Conservation (phyloP, 2,329 filamentous ascomycete genomes). For the Fusarium sp. region DNA sequence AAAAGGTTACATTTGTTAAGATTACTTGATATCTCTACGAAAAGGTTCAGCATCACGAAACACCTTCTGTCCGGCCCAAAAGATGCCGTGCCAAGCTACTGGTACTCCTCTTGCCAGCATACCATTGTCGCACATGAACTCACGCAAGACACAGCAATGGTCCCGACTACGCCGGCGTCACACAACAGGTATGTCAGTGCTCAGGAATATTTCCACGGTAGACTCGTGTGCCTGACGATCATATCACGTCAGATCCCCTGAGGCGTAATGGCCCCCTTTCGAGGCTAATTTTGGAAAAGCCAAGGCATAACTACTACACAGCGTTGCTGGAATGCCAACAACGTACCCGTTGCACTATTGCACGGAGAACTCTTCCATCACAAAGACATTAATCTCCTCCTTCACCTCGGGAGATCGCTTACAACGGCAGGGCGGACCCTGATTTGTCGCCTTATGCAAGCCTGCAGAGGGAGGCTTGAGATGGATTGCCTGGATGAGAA, state of each 20-base stretch:
- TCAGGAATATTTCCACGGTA: not conserved
- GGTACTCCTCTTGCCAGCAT: not conserved
- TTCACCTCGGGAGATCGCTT: slow-evolving; percentile 16
- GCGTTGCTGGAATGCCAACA: slow-evolving; percentile 19
- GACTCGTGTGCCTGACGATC: slow-evolving; percentile 30
- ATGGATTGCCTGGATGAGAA: slow-evolving; percentile 15
- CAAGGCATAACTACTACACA: not conserved
- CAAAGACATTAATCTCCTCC: slow-evolving; percentile 24
- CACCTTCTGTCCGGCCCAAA: not conserved
- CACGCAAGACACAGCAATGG: slow-evolving; percentile 9
- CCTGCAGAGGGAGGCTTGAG: slow-evolving; percentile 4
- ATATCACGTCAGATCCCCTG: not conserved
- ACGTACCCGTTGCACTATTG: slow-evolving; percentile 16
- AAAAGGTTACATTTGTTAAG: not conserved
- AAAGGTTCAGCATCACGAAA: too few species aligned
- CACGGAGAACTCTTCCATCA: not conserved
- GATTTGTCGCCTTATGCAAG: slow-evolving; percentile 26
- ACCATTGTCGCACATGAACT: not conserved
- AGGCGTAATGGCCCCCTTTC: not conserved
- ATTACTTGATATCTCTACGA: too few species aligned
- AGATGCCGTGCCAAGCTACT: slow-evolving; percentile 17
- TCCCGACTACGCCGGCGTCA: slow-evolving; percentile 4
- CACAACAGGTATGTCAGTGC: slow-evolving; percentile 6
- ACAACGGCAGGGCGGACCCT: not conserved
- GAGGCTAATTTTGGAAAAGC: slow-evolving; percentile 1